Evolutionary conservation across 176 grass and related monocot species (phyloP).

Genomic region (Zoysia japonica): DNA sequence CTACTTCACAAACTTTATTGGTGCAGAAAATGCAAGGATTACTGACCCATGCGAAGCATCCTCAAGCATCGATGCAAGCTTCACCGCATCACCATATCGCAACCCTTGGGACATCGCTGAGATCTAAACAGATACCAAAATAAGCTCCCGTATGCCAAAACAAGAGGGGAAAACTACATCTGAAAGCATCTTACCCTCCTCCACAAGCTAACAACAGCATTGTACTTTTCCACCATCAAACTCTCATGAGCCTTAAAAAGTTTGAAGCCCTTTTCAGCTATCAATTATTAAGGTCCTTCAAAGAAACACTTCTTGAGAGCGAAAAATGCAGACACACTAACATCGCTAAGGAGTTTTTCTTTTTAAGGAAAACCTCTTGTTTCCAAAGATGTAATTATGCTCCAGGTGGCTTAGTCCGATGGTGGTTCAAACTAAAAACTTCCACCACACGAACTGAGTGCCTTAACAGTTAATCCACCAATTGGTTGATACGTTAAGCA

Average conservation of each 20-base stretch:
- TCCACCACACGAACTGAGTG: neutral
- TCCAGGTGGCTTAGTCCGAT: neutral
- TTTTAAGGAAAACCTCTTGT: neutral
- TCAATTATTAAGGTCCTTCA: slow-evolving; percentile 48
- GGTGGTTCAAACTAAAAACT: slow-evolving; percentile 6
- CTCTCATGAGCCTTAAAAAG: slow-evolving; percentile 79
- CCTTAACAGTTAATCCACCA: neutral
- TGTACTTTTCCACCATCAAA: slow-evolving; percentile 87
- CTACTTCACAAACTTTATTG: slow-evolving; percentile 10
- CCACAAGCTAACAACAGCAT: slow-evolving; percentile 80
- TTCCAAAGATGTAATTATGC: slow-evolving; percentile 6
- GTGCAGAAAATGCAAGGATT: slow-evolving; percentile 23
- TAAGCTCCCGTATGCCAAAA: slow-evolving; percentile 7
- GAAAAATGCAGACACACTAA: slow-evolving; percentile 8
- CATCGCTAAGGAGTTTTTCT: neutral
- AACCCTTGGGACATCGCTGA: slow-evolving; percentile 72
- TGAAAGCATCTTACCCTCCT: slow-evolving; percentile 67
- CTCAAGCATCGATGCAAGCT: slow-evolving; percentile 79
- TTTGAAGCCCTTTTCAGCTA: slow-evolving; percentile 72
- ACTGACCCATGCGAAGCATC: slow-evolving; percentile 85
- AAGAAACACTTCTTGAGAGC: slow-evolving; percentile 7
- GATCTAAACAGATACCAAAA: slow-evolving; percentile 53
- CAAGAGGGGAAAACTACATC: slow-evolving; percentile 1
- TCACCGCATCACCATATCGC: slow-evolving; percentile 71
- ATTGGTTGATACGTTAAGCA: neutral